Percentiles rank a stretch among this genome's conserved stretches.
These are phyloP conservation scores for Rhizoclosmatium globosum DNA, from an alignment of 192 early-diverging fungal genomes.

Conservation along the genomic window DNA sequence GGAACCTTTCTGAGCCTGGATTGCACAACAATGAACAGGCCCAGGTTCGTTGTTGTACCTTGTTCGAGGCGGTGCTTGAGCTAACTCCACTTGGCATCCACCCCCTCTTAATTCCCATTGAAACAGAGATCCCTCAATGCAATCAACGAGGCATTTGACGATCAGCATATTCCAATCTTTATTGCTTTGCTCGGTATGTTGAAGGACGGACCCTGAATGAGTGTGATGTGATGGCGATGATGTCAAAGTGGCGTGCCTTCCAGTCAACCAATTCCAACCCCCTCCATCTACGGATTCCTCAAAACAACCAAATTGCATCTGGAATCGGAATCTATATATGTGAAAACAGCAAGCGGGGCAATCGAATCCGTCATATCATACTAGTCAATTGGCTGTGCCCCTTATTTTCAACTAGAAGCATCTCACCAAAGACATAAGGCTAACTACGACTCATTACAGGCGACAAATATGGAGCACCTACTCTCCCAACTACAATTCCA, in stretches of 20 bases:
- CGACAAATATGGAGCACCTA: slow-evolving; percentile 36
- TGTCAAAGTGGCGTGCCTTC: no score
- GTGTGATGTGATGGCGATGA: background rate
- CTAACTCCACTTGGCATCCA: background rate
- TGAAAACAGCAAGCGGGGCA: no score
- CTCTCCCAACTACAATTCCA: slow-evolving; percentile 19
- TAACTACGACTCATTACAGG: slow-evolving; percentile 1
- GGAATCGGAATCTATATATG: no score
- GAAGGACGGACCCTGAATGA: background rate
- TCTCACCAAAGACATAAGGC: background rate
- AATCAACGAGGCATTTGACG: slow-evolving; percentile 1
- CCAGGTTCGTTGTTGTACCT: background rate
- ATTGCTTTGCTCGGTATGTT: slow-evolving; percentile 21
- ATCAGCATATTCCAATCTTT: slow-evolving; percentile 24
- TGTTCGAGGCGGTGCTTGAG: background rate
- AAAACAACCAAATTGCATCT: background rate
- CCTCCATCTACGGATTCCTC: background rate
- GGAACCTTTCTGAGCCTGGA: slow-evolving; percentile 22
- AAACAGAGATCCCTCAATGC: slow-evolving; percentile 15
- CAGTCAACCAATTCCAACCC: background rate
- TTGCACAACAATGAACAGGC: slow-evolving; percentile 32
- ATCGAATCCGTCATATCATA: background rate
- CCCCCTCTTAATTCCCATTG: background rate
- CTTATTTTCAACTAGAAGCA: background rate
- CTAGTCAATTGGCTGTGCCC: background rate